Evolutionary conservation across 208 protist species (phyloP).

Genomic region (Crithidia mellificae): DNA sequence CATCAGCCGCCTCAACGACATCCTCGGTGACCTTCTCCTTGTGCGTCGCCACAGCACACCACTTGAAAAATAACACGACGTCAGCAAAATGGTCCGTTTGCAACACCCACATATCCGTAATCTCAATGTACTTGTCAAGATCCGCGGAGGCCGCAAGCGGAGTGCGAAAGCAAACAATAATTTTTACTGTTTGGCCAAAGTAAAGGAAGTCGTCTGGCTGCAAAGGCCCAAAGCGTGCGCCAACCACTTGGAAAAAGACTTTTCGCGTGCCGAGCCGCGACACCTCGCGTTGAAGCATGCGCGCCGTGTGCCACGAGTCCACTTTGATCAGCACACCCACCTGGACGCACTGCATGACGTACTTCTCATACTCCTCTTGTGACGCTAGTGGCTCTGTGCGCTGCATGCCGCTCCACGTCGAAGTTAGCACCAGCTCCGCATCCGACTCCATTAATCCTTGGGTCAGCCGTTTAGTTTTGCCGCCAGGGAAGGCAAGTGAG

Average conservation of each 20-base stretch:
- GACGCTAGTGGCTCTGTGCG: conserved; percentile 37
- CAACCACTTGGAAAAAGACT: conserved; percentile 74
- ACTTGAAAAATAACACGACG: conserved; percentile 73
- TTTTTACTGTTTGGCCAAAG: conserved; percentile 71
- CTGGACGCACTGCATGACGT: conserved; percentile 69
- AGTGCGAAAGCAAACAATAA: conserved; percentile 82
- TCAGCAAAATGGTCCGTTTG: conserved; percentile 84
- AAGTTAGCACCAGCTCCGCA: conserved; percentile 40
- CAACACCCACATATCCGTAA: conserved; percentile 66
- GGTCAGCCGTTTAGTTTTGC: conserved; percentile 33
- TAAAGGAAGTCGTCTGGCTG: conserved; percentile 69
- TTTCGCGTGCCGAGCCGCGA: conserved; percentile 64
- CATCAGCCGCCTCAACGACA: neutral
- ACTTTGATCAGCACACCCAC: conserved; percentile 88
- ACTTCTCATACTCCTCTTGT: conserved; percentile 60
- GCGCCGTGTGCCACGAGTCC: conserved; percentile 85
- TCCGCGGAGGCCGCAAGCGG: conserved; percentile 56
- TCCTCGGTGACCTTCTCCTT: conserved; percentile 49
- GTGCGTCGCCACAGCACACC: conserved; percentile 79
- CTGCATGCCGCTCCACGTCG: conserved; percentile 61
- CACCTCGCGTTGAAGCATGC: conserved; percentile 78
- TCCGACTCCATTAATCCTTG: conserved; percentile 36
- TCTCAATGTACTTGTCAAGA: conserved; percentile 72
- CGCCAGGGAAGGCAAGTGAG: conserved; percentile 24
- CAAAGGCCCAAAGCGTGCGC: conserved; percentile 79